These are phyloP conservation scores for Xylaria sp. DNA, from an alignment of 2,329 filamentous ascomycete genomes.

Conservation along the genomic window DNA sequence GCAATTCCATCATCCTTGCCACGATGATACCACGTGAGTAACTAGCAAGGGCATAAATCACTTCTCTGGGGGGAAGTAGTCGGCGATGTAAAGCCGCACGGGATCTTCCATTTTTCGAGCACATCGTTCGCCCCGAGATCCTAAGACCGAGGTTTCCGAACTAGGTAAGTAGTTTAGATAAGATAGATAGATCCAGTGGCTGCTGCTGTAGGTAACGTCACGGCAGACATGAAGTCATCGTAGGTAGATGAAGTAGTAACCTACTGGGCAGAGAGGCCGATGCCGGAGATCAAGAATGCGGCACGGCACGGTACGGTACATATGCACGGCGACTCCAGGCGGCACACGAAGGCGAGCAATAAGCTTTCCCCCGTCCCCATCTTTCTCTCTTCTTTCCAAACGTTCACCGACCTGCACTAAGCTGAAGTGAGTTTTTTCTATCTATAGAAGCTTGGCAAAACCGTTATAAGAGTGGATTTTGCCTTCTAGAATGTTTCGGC, in stretches of 20 bases:
- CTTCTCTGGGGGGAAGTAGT: not conserved
- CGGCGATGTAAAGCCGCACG: slow-evolving; percentile 7
- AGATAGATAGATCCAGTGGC: no score
- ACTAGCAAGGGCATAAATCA: not conserved
- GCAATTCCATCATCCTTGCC: no score
- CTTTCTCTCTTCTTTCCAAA: not conserved
- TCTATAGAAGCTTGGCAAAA: slow-evolving; percentile 10
- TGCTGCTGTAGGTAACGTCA: no score
- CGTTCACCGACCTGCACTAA: not conserved
- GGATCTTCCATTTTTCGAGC: no score
- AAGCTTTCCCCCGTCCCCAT: slow-evolving; percentile 4
- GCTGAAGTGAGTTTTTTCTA: slow-evolving; percentile 1
- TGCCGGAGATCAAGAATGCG: slow-evolving; percentile 4
- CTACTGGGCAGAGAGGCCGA: slow-evolving; percentile 9
- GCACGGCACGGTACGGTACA: not conserved
- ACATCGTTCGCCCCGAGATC: not conserved
- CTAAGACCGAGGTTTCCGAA: not conserved
- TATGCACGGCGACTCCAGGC: no score
- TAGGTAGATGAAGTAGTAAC: no score
- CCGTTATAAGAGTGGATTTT: not conserved
- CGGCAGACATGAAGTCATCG: no score
- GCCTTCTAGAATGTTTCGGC: not conserved
- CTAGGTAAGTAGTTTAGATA: not conserved
- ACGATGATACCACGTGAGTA: not conserved
- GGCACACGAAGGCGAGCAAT: slow-evolving; percentile 6